A percentile compares a stretch with the other conserved stretches of the same genome.
These are phyloP conservation scores for Scenedesmus sp. DNA, from an alignment of 163 green algal species.

Conservation along the genomic window DNA sequence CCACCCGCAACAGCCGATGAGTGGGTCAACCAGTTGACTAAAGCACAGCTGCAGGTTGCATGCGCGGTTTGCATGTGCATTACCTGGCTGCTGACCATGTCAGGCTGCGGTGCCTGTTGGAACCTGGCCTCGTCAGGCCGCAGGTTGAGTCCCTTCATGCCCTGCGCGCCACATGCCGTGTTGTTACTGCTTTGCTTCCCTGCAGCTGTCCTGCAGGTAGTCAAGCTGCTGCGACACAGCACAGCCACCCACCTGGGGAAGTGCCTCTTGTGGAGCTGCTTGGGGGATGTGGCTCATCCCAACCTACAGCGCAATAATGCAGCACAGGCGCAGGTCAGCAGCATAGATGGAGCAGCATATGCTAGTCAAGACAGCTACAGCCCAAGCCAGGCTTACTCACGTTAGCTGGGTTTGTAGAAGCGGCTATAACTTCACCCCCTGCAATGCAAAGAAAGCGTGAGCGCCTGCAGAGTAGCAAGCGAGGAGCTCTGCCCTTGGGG, in stretches of 20 bases:
- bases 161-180: constrained; percentile 58
- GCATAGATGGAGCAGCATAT: not conserved
- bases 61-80: constrained; percentile 58
- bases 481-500: not conserved
- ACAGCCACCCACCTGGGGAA: constrained; percentile 50
- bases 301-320: constrained; percentile 15
- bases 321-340: not conserved
- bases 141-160: constrained; percentile 83
- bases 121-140: constrained; percentile 66
- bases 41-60: not conserved
- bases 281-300: constrained; percentile 49
- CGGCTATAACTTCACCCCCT: constrained; percentile 46
- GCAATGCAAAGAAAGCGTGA: not conserved
- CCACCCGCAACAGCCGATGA: not conserved
- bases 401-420: constrained; percentile 35
- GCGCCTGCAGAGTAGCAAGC: not conserved
- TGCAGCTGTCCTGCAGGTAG: not conserved
- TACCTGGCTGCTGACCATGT: constrained; percentile 58
- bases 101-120: constrained; percentile 57
- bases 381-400: constrained; percentile 21
- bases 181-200: not conserved
- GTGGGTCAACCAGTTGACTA: not conserved
- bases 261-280: constrained; percentile 45
- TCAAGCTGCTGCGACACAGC: not conserved
- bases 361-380: constrained; percentile 12